These are phyloP conservation scores for Penicillium egyptiacum DNA, from an alignment of 495 filamentous ascomycete species.

Conservation along the genomic window DNA sequence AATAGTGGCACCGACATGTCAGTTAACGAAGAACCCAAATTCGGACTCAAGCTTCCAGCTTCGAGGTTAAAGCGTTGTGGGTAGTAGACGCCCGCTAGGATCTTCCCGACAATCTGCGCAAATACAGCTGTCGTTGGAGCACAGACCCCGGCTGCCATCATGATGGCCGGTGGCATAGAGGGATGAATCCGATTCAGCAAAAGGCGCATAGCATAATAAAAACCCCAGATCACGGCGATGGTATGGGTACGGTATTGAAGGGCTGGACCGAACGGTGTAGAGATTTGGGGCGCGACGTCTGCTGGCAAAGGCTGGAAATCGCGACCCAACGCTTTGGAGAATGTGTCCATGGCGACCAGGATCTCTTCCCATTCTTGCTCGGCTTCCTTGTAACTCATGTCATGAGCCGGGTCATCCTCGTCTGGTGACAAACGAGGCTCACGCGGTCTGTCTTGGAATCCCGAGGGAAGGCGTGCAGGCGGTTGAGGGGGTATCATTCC, in stretches of 20 bases:
- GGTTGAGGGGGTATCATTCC: slow-evolving; percentile 52
- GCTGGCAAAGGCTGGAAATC: slow-evolving; percentile 76
- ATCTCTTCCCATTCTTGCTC: slow-evolving; percentile 80
- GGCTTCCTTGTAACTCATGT: slow-evolving; percentile 65
- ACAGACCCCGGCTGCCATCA: slow-evolving; percentile 74
- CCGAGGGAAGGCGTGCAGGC: slow-evolving; percentile 41
- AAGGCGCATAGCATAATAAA: slow-evolving; percentile 80
- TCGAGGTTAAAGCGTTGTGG: slow-evolving; percentile 61
- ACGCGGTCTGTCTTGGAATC: slow-evolving; percentile 34
- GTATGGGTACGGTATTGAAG: slow-evolving; percentile 81
- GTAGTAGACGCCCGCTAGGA: slow-evolving; percentile 70
- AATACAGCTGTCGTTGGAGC: slow-evolving; percentile 65
- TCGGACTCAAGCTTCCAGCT: slow-evolving; percentile 65
- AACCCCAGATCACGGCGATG: slow-evolving; percentile 81
- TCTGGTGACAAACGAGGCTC: slow-evolving; percentile 20
- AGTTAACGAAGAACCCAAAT: slow-evolving; percentile 76
- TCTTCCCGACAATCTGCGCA: slow-evolving; percentile 75
- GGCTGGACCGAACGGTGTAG: slow-evolving; percentile 79
- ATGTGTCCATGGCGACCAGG: slow-evolving; percentile 62
- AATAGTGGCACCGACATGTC: slow-evolving; percentile 80
- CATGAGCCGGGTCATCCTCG: slow-evolving; percentile 52
- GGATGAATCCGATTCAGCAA: slow-evolving; percentile 77
- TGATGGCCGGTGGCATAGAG: slow-evolving; percentile 86
- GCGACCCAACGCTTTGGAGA: slow-evolving; percentile 64
- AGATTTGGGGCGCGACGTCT: slow-evolving; percentile 62